Evolutionary conservation across 441 rosid genomes (phyloP).

Genomic region (Pelargonium myrrhifolium): DNA sequence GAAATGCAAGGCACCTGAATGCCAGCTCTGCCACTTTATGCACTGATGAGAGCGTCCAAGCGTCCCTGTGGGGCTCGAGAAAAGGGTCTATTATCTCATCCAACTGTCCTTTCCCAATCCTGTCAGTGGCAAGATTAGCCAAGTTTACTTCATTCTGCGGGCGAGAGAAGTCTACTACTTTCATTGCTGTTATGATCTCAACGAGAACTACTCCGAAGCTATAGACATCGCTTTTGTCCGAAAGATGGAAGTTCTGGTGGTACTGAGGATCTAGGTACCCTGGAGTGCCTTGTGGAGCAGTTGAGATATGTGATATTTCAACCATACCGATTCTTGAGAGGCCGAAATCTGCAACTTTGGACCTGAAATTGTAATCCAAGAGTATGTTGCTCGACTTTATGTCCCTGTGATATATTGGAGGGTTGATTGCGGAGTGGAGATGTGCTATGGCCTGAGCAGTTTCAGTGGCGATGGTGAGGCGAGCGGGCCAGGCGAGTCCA

Average conservation of each 20-base stretch:
- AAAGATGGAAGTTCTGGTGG: constrained; percentile 79
- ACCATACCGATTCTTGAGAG: constrained; percentile 76
- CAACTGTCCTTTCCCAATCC: constrained; percentile 52
- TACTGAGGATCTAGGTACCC: constrained; percentile 93
- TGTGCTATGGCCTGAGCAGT: constrained; percentile 81
- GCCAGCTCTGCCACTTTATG: constrained; percentile 68
- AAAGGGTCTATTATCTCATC: constrained; percentile 72
- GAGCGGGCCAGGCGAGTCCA: constrained; percentile 69
- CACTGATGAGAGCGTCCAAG: constrained; percentile 54
- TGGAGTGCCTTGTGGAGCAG: constrained; percentile 96
- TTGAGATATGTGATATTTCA: constrained; percentile 83
- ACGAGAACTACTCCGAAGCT: constrained; percentile 86
- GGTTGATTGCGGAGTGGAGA: constrained; percentile 68
- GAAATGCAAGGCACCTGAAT: constrained; percentile 74
- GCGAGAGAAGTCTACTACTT: constrained; percentile 74
- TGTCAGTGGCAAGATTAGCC: constrained; percentile 61
- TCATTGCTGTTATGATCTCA: constrained; percentile 70
- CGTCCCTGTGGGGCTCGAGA: constrained; percentile 39
- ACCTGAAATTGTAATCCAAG: constrained; percentile 51
- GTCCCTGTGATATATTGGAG: constrained; percentile 88
- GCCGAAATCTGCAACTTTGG: constrained; percentile 93
- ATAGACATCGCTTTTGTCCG: constrained; percentile 85
- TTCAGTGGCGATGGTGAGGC: constrained; percentile 61
- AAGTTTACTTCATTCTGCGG: constrained; percentile 62
- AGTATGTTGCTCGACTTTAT: constrained; percentile 88